Base-by-base conservation (phyloP, 2,329 filamentous ascomycete species). In the Alternaria postmessia region DNA sequence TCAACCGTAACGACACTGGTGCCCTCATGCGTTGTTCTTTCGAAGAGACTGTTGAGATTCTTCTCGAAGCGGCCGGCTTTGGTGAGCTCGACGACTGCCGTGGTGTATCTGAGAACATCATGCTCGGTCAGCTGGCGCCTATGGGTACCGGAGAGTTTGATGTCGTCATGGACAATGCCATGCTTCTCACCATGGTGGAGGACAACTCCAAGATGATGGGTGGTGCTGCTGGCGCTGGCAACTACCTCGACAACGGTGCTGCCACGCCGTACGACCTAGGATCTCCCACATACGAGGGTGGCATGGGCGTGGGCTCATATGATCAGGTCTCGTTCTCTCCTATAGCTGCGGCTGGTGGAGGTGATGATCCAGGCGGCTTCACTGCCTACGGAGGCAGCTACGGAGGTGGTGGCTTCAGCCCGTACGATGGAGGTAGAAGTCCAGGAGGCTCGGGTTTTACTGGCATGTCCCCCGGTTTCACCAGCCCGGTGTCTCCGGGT, bases 21-120 rank as follows among this genome's bases (percentile, higher is more conserved):
- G 96, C 95, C 9, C 86, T 99, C 72, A 99, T 99, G 95, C 91
- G 95, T 79, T 99, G 96, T 85, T 99, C 95, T 2, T 99, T 99
- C 81, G 95, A 99, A 81, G 96, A 99, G 80, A 99, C 95, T 0
- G 95, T 99, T 41, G 96, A 99, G 77, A 99, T 99, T 84, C 84
- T 99, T 54, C 88, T 99, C 20, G 95, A 99, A 77, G 96, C 95
- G 62, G 95, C 95, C 24, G 93, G 93, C 16, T 92, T 92, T 51
- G 95, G 95, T 77, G 95, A 99, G 80, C 86, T 99, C 32, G 95
- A 99, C 75, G 95, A 99, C 80, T 99, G 96, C 83, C 91, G 93
- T 62, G 95, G 95, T 85, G 94, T 99, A 51, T 98, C 95, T 16
- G 95, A 99, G 82, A 99, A 99, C 82, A 90, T 99, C 76, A 99